Evolutionary conservation across 2,329 filamentous ascomycete genomes (phyloP), one percentile per base, ranked within the genome.

Genomic region (Exophiala dermatitidis): DNA sequence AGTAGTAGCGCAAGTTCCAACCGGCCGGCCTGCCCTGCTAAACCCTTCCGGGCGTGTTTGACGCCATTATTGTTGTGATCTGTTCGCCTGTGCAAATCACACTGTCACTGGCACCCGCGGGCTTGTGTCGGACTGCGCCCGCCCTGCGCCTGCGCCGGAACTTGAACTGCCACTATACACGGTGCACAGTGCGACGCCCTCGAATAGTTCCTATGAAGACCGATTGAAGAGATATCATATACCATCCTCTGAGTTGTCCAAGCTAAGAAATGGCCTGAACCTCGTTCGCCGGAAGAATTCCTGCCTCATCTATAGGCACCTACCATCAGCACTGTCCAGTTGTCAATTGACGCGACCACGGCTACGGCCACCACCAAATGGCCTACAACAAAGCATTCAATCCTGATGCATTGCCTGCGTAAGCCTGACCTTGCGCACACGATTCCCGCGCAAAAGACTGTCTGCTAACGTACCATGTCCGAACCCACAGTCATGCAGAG

Each of bases 301-400:
- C 19, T 19, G 19, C 19, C 19, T 19, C 19, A 19, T 19, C 19
- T 19, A 19, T 19, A 19, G 19, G 19, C 2, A 19, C 19, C 19
- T 19, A 19, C n/a, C 5, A 33, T 10, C 26, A 3, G 6, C 42
- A n/a, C 8, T 19, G 7, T n/a, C 4, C 3, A 45, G 3, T 32
- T 19, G 1, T 45, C 28, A 45, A 5, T 8, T 30, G 10, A 31
- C 33, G 7, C 33, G 7, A 7, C 10, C 30, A n/a, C 42, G 29
- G 10, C 32, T 5, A 1, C 29, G 10, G 28, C 12, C 26, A n/a
- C 34, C 47, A 29, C 6, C 40, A 33, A 12, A 97, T 97, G 91
- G 91, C 91, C 52, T 97, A 97, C 78, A 95, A 95, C 73, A 84
- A 83, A 70, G 82, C 85, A 52, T 93, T 90, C 75, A 95, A 98